Evolutionary conservation across 805 yeast genomes (phyloP).

Genomic region (Kluyveromyces wickerhamii): DNA sequence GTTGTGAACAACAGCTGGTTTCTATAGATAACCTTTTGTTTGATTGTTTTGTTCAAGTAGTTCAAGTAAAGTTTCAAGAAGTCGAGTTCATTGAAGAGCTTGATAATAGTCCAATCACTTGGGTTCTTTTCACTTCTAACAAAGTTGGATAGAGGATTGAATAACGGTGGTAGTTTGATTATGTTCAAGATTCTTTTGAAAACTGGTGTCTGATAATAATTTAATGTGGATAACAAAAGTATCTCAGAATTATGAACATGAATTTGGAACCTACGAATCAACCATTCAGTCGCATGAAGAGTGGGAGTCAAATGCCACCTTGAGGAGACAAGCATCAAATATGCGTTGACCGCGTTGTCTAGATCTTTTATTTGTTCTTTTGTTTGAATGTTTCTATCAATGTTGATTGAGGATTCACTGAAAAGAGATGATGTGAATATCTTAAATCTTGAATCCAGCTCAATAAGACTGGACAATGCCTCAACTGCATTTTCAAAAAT

Average conservation of each 20-base stretch:
- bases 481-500: conserved; percentile 65
- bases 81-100: conserved; percentile 64
- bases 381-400: conserved; percentile 79
- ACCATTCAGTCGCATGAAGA: conserved; percentile 85
- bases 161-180: conserved; percentile 69
- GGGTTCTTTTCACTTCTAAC: conserved; percentile 60
- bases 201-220: conserved; percentile 68
- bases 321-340: conserved; percentile 66
- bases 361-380: conserved; percentile 69
- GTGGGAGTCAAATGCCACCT: conserved; percentile 71
- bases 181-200: conserved; percentile 73
- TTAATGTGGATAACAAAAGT: conserved; percentile 62
- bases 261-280: conserved; percentile 81
- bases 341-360: conserved; percentile 66
- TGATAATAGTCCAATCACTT: conserved; percentile 56
- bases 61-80: conserved; percentile 59
- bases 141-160: conserved; percentile 61
- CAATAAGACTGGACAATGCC: conserved; percentile 64
- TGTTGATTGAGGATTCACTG: conserved; percentile 67
- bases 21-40: conserved; percentile 52
- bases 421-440: conserved; percentile 67
- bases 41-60: conserved; percentile 38
- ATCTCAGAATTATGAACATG: conserved; percentile 74
- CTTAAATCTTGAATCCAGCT: conserved; percentile 66
- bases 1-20: conserved; percentile 73